A percentile compares a stretch with the other conserved stretches of the same genome.
These are phyloP conservation scores for Ceratocystis cubensis DNA, from an alignment of 2,329 filamentous ascomycete genomes.

Conservation along the genomic window DNA sequence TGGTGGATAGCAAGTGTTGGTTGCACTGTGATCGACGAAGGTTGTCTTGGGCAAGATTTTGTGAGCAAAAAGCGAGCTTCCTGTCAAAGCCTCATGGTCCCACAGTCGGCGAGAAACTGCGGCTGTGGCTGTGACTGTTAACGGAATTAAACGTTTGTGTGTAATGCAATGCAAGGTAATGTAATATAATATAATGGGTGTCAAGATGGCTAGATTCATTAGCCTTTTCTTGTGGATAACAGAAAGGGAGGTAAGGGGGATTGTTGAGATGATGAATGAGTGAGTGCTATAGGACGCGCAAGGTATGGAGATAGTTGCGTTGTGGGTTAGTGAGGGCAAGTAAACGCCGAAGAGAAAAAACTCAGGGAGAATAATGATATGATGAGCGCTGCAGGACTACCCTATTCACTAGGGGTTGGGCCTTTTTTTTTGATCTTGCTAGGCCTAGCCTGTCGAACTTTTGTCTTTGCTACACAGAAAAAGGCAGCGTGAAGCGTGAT, in stretches of 20 bases:
- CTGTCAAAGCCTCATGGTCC: neutral
- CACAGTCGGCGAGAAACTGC: neutral
- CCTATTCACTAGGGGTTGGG: neutral
- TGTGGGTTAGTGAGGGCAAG: neutral
- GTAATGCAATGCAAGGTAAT: neutral
- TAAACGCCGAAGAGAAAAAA: no score
- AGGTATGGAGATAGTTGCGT: neutral
- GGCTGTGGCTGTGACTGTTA: neutral
- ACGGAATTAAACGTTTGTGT: constrained; percentile 1
- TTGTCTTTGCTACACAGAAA: constrained; percentile 1
- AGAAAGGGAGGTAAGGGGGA: neutral
- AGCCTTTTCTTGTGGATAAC: neutral
- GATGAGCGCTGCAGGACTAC: neutral
- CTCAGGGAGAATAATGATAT: neutral
- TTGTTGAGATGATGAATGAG: no score
- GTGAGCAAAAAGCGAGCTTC: neutral
- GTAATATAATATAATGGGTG: no score
- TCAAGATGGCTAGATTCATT: no score
- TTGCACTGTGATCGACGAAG: neutral
- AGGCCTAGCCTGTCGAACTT: constrained; percentile 3
- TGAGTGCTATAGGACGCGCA: no score
- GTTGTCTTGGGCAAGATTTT: neutral
- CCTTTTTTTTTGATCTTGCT: neutral
- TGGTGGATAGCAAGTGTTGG: neutral
- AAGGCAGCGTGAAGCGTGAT: constrained; percentile 4